Percentiles rank a stretch among this genome's conserved stretches.
Evolutionary conservation across 495 filamentous ascomycete genomes (phyloP).

Genomic region (Baudoinia panamericana): DNA sequence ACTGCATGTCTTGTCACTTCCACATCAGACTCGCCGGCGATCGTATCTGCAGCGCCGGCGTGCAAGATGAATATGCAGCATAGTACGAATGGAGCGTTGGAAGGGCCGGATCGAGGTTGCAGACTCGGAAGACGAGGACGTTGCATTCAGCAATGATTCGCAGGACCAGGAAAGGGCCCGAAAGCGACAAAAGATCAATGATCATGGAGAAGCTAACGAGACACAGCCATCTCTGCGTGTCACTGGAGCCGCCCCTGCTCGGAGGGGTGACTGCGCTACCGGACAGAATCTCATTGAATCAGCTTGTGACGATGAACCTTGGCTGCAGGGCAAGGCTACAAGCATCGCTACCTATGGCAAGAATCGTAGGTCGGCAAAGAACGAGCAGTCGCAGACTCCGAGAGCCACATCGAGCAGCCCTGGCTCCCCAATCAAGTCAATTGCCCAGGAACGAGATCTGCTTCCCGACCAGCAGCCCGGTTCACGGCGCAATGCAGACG

Average conservation of each 20-base stretch:
- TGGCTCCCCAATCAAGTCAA: too few relatives aligned
- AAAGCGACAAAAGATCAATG: conserved; percentile 6
- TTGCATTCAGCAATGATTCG: conserved; percentile 2
- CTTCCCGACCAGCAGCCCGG: not conserved
- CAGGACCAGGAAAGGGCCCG: conserved; percentile 7
- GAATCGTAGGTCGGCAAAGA: not conserved
- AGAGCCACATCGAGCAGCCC: too few relatives aligned
- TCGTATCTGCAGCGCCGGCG: too few relatives aligned
- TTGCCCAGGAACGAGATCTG: too few relatives aligned
- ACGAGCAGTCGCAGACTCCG: too few relatives aligned
- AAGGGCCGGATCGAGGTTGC: conserved; percentile 20
- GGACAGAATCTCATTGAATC: too few relatives aligned
- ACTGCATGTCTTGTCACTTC: too few relatives aligned
- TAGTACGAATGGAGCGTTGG: conserved; percentile 15
- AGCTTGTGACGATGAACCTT: not conserved
- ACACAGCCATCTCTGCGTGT: not conserved
- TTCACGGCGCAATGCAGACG: too few relatives aligned
- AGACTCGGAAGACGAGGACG: conserved; percentile 24
- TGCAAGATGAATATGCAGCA: too few relatives aligned
- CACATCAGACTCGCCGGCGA: too few relatives aligned
- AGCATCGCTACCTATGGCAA: conserved; percentile 6
- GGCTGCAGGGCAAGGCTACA: conserved; percentile 4
- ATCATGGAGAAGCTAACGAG: not conserved
- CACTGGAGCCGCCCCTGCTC: not conserved
- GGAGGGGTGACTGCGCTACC: too few relatives aligned